Evolutionary conservation across 176 grass and related monocot genomes (phyloP).

Genomic region (Aegilops speltoides): DNA sequence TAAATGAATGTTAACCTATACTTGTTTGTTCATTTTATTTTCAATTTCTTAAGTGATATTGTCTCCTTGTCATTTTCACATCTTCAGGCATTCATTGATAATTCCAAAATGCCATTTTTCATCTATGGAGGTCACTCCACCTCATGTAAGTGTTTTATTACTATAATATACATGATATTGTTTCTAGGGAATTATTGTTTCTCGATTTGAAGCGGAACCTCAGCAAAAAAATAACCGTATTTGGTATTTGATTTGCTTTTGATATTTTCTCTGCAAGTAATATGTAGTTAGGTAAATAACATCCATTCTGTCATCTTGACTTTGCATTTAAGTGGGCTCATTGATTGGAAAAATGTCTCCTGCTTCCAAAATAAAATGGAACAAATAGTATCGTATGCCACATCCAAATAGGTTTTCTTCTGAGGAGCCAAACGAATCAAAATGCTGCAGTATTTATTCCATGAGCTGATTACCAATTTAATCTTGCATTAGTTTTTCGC

Average conservation of each 20-base stretch:
- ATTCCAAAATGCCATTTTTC: slow-evolving; percentile 87
- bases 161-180: background rate
- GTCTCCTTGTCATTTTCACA: background rate
- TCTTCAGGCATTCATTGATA: slow-evolving; percentile 72
- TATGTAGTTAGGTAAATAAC: background rate
- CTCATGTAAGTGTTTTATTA: slow-evolving; percentile 44
- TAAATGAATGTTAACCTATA: background rate
- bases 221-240: background rate
- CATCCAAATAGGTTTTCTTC: background rate
- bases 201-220: background rate
- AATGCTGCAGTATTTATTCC: background rate
- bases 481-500: background rate
- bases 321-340: background rate
- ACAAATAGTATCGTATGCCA: background rate
- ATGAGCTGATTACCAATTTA: background rate
- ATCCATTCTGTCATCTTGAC: background rate
- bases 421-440: background rate
- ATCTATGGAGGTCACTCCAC: slow-evolving; percentile 66
- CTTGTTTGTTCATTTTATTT: slow-evolving; percentile 1
- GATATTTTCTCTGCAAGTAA: background rate
- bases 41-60: background rate
- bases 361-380: background rate
- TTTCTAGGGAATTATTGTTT: background rate
- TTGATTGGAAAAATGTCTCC: background rate
- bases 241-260: slow-evolving; percentile 4